These are phyloP conservation scores for Lentinus tigrinus DNA, from an alignment of 768 basidiomycete species.

Conservation along the genomic window DNA sequence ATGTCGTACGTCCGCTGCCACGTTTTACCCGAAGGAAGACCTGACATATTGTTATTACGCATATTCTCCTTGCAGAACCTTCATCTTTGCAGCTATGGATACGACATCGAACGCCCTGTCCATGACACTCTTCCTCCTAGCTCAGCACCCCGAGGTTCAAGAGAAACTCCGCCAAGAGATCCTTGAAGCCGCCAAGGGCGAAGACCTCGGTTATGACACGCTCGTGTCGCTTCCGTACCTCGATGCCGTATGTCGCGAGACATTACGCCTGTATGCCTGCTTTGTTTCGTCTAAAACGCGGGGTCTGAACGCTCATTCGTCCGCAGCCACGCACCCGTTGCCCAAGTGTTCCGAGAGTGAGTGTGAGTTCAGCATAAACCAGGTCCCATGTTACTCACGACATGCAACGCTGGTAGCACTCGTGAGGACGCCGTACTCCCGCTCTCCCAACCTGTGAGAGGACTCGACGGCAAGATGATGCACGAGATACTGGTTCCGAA, in stretches of 20 bases:
- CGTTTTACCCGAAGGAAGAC: no score
- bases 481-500: constrained; percentile 33
- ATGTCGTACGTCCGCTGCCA: constrained; percentile 20
- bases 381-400: no score
- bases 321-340: no score
- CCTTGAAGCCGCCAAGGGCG: constrained; percentile 2
- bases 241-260: constrained; percentile 27
- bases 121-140: constrained; percentile 21
- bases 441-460: constrained; percentile 13
- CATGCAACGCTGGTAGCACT: constrained; percentile 10
- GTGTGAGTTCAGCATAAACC: not conserved
- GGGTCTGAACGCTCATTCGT: no score
- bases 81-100: constrained; percentile 20
- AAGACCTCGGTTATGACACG: constrained; percentile 26
- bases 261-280: constrained; percentile 23
- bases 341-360: not conserved
- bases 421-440: constrained; percentile 44
- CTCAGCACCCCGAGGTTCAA: constrained; percentile 23
- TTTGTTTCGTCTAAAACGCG: not conserved
- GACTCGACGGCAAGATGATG: constrained; percentile 13
- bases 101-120: constrained; percentile 27
- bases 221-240: constrained; percentile 26
- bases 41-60: no score
- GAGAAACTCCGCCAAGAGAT: constrained; percentile 24
- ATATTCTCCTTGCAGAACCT: constrained; percentile 1